Base-by-base conservation (phyloP, 2,329 filamentous ascomycete species). In the Botrytis elliptica region DNA sequence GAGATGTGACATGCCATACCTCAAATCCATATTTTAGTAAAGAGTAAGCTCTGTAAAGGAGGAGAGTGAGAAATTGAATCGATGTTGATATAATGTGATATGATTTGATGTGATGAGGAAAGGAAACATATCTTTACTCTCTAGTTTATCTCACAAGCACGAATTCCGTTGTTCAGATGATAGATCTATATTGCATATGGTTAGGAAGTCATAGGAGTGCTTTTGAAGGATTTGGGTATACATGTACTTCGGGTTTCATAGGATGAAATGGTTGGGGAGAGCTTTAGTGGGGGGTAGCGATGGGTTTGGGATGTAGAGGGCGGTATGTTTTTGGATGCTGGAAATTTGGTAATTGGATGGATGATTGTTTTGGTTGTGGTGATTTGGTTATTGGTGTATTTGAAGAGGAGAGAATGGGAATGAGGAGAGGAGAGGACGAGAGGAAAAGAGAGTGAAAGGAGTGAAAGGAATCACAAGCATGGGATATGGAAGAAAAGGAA, bases 81-180 rank as follows among this genome's bases (percentile, higher is more conserved):
- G 4, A 14, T 52, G 4, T 25, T 12, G 46, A 52, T 14, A 2
- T 52, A 1, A n/a, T 14, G 12, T 4, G 46, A 55, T n/a, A 4
- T 55, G 10, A 29, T n/a, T 5, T 4, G 46, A 55, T n/a, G 9
- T 55, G 4, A 29, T n/a, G 52, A 55, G 12, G 5, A 1, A 55
- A 55, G 52, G 49, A 16, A n/a, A n/a, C 25, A 29, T 3, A 3
- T n/a, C 25, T 55, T 1, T 3, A 14, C 49, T 2, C 0, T 3
- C 4, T 6, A 14, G 10, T 25, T 1, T 3, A 12, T 55, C 4
- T 12, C 25, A 22, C 22, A 52, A 52, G 46, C 8, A 52, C 0
- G 46, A 49, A 25, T 25, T 4, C 0, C 4, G 5, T 25, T 1
- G 0, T 22, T 12, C 22, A 25, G 12, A 4, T 25, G 20, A 12